These are phyloP conservation scores for Phialophora macrospora DNA, from an alignment of 2,329 filamentous ascomycete species.

Conservation along the genomic window DNA sequence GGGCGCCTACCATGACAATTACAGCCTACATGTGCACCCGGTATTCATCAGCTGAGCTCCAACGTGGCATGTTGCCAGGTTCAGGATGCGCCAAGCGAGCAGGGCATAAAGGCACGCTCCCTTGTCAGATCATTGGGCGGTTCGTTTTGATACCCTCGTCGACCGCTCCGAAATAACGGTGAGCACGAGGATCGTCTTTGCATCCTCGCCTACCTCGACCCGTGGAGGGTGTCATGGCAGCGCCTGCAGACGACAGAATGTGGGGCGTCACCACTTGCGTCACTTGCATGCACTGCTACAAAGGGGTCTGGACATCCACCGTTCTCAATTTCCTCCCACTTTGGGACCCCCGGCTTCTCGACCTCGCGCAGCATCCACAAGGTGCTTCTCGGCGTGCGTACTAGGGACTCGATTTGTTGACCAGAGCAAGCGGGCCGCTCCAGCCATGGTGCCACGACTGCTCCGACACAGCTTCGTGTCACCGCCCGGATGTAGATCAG, in stretches of 20 bases:
- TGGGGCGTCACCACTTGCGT: background rate
- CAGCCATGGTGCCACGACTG: background rate
- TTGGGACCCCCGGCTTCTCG: background rate
- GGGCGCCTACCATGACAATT: background rate
- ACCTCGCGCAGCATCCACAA: background rate
- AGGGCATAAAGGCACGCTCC: background rate
- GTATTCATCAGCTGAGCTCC: background rate
- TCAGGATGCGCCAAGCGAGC: background rate
- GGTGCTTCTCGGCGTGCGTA: background rate
- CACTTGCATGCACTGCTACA: background rate
- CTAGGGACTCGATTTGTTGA: background rate
- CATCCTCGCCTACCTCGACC: slow-evolving; percentile 3
- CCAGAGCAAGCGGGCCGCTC: slow-evolving; percentile 1
- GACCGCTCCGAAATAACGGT: background rate
- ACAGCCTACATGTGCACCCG: background rate
- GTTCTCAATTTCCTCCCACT: background rate
- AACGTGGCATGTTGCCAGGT: background rate
- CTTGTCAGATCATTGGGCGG: background rate
- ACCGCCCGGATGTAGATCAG: background rate
- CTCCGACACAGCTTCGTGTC: background rate
- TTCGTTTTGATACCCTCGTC: background rate
- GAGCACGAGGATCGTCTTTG: slow-evolving; percentile 5
- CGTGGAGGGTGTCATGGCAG: background rate
- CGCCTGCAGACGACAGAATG: background rate
- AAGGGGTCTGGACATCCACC: background rate